These are phyloP conservation scores for Microstegium vimineum DNA, from an alignment of 176 grass and related monocot genomes.

Conservation along the genomic window DNA sequence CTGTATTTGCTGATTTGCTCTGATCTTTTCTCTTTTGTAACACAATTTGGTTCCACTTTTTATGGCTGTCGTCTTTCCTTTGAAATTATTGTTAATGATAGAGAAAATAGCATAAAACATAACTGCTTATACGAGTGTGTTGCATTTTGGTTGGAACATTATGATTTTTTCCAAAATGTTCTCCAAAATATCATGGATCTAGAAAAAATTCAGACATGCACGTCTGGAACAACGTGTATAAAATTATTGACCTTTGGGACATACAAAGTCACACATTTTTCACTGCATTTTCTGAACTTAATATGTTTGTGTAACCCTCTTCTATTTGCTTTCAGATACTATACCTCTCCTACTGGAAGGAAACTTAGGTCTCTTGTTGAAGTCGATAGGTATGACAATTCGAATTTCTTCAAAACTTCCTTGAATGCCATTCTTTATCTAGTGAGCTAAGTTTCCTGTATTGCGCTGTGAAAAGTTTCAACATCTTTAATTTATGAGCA, in stretches of 20 bases:
- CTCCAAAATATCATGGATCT: not conserved
- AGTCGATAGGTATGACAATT: conserved; percentile 49
- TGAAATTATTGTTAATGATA: not conserved
- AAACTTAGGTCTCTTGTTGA: conserved; percentile 74
- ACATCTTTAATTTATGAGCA: not conserved
- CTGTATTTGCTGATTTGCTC: conserved; percentile 18
- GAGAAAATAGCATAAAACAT: conserved; percentile 1
- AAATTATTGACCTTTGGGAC: not conserved
- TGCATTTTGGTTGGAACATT: not conserved
- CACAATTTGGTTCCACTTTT: not conserved
- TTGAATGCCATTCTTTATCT: not conserved
- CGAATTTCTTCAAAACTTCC: not conserved
- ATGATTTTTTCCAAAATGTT: not conserved
- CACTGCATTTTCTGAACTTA: conserved; percentile 7
- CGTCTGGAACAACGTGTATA: not conserved
- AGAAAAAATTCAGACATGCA: not conserved
- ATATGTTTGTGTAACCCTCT: not conserved
- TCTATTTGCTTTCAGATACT: conserved; percentile 58
- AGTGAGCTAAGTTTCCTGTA: not conserved
- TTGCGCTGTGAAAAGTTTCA: not conserved
- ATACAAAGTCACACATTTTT: not conserved
- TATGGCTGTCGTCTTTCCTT: not conserved
- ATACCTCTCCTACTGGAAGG: conserved; percentile 66
- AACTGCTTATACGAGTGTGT: not conserved
- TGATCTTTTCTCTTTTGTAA: conserved; percentile 19